A percentile compares a stretch with the other conserved stretches of the same genome.
Conservation (phyloP, 331 rosid species). For the Saraca asoca region DNA sequence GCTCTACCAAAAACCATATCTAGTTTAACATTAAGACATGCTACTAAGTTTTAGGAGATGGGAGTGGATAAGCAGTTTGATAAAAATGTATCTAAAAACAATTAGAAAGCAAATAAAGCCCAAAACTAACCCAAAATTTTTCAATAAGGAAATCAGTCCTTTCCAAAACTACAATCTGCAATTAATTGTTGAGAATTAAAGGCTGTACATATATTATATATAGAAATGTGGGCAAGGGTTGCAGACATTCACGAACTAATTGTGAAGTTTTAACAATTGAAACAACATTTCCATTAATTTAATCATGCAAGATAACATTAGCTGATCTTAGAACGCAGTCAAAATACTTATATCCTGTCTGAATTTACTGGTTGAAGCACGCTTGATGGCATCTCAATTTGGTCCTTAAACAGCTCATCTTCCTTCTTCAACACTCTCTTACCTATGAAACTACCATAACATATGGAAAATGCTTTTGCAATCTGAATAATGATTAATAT, state of each 20-base stretch:
- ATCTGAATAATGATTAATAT: background rate
- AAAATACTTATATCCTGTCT: background rate
- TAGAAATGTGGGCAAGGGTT: background rate
- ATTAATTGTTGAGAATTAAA: background rate
- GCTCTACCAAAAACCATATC: too few species aligned
- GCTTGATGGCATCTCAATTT: background rate
- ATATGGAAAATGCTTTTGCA: conserved; percentile 2
- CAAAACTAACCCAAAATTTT: conserved; percentile 7
- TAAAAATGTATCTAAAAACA: conserved; percentile 5
- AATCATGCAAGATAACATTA: background rate
- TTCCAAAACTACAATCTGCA: conserved; percentile 23
- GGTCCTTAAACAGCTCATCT: background rate
- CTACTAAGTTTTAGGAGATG: too few species aligned
- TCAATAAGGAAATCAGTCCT: background rate
- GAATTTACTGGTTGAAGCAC: background rate
- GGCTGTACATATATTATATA: background rate
- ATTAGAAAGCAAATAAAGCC: background rate
- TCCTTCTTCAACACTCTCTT: conserved; percentile 18
- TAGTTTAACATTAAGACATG: too few species aligned
- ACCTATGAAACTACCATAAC: conserved; percentile 5
- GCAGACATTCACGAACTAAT: background rate
- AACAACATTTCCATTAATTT: background rate
- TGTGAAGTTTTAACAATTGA: background rate
- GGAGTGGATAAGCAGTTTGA: conserved; percentile 1
- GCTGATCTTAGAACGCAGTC: background rate